Base-by-base conservation (phyloP, 306 rosid genomes). In the Quercus gilva region DNA sequence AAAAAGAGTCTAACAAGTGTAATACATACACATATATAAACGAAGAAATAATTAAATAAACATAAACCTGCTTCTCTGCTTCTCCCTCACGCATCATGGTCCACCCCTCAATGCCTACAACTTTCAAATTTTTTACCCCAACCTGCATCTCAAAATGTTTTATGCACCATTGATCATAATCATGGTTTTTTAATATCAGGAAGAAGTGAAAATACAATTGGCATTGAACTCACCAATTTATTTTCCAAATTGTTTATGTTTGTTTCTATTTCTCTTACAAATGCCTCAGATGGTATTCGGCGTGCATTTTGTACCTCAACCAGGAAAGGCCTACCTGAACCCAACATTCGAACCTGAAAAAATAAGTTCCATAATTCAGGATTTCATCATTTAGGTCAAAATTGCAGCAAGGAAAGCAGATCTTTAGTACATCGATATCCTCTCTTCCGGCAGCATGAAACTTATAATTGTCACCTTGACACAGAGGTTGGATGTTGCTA, bases 361-460 rank as follows among this genome's bases (percentile, higher is more conserved):
- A 69, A 80, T 76, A 56, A 79, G 19, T 69, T 63, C 55, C 55
- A 75, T 45, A 67, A 74, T 79, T 82, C 78, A 84, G 74, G 69
- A 76, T 78, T 76, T 80, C 68, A 76, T 68, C 70, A 56, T n/a
- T 57, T 68, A 56, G 73, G 69, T 72, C 45, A 63, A 68, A 82
- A 58, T 56, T 23, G 60, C 45, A 86, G 14, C 25, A 76, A 52
- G 51, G 75, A 72, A 75, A 75, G 59, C 9, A 76, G 69, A 76
- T 53, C 33, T 63, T 59, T 58, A 63, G 77, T 91, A 95, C 99
- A 91, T 95, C 97, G 14, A 92, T 90, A 86, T 95, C 99, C 84
- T 95, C 97, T 89, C 99, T 88, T 33, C 98, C 99, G 18, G 99
- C 99, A 74, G 97, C 96, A 83, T 95, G 99, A 86, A 91, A 95